Evolutionary conservation across 768 basidiomycete species (phyloP), one percentile per base, ranked within the genome.

Genomic region (Termitomyces sp.): DNA sequence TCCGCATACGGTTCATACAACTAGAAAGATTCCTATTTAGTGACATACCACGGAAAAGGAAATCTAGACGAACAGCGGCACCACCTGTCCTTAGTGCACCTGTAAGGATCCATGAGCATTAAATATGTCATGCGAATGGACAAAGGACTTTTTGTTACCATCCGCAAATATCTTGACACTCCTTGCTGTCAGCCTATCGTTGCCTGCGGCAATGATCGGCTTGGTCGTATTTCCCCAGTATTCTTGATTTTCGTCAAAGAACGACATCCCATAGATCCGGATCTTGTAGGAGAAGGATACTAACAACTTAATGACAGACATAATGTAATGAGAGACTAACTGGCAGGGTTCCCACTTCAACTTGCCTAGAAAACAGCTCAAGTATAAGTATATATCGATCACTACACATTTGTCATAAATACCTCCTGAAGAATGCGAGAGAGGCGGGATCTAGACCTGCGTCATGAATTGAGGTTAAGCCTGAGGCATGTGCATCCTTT

Each of bases 71-170:
- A 77, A 88, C 88, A 44, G 94, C 94, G 46, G 94, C 92, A 46
- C 94, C 94, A 57, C 92, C 88, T n/a, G 88, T 88, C 33, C 94
- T 83, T 38, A 97, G 74, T 32, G 94, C 94, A 57, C 93, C 88
- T 90, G 56, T 58, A 33, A 9, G 8, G 18, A 44, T 26, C 38
- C 30, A 49, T 61, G 16, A 53, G 51, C 54, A 46, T 38, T 36
- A 48, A 50, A 58, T 20, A 36, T 36, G 30, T 48, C 51, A 59
- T 46, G 44, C 32, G 48, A 22, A 55, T 33, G 38, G 51, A 33
- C 35, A 43, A n/a, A 51, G 54, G 35, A 46, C 46, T 56, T 58
- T 60, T 73, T 33, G 67, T 59, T 70, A 84, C 85, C 86, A 70
- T 87, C 81, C 33, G 86, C 84, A 68, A 92, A 90, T 16, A 92